These are phyloP conservation scores for Fereydounia khargensis DNA, from an alignment of 1,284 basidiomycete genomes.

Conservation along the genomic window DNA sequence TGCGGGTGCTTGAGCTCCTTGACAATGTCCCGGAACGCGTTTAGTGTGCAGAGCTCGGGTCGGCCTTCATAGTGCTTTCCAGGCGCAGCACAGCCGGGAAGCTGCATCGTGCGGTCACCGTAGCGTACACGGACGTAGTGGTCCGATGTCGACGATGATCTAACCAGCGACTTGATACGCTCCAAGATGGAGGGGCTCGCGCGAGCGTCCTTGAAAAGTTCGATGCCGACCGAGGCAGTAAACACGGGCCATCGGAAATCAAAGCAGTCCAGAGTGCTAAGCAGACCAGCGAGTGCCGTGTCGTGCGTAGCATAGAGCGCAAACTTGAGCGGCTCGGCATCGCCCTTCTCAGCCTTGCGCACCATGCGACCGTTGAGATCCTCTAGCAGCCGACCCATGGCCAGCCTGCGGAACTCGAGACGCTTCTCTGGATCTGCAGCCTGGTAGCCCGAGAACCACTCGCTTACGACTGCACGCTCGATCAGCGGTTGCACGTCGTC, in stretches of 20 bases:
- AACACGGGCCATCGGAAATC: slow-evolving; percentile 66
- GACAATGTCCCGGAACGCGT: slow-evolving; percentile 64
- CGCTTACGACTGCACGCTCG: slow-evolving; percentile 72
- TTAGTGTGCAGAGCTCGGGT: slow-evolving; percentile 74
- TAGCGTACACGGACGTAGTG: slow-evolving; percentile 70
- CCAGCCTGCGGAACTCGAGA: slow-evolving; percentile 71
- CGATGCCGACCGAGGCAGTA: slow-evolving; percentile 39
- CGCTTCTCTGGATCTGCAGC: slow-evolving; percentile 21
- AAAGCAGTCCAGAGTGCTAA: slow-evolving; percentile 71
- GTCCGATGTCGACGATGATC: slow-evolving; percentile 19
- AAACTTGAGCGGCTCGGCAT: slow-evolving; percentile 35
- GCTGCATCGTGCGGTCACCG: slow-evolving; percentile 67
- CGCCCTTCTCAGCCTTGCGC: slow-evolving; percentile 22
- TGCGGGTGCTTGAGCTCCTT: slow-evolving; percentile 43
- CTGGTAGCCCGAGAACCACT: slow-evolving; percentile 72
- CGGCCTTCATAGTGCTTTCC: slow-evolving; percentile 70
- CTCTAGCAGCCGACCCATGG: slow-evolving; percentile 71
- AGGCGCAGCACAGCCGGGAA: slow-evolving; percentile 69
- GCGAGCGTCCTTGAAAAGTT: slow-evolving; percentile 39
- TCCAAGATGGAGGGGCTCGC: slow-evolving; percentile 11
- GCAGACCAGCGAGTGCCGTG: slow-evolving; percentile 70
- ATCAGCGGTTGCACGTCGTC: slow-evolving; percentile 48
- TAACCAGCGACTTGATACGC: background rate
- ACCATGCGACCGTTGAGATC: slow-evolving; percentile 67
- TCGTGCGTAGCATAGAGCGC: slow-evolving; percentile 65